Conservation (phyloP, 2,329 filamentous ascomycete genomes). For the Chaetothyriales sp. region DNA sequence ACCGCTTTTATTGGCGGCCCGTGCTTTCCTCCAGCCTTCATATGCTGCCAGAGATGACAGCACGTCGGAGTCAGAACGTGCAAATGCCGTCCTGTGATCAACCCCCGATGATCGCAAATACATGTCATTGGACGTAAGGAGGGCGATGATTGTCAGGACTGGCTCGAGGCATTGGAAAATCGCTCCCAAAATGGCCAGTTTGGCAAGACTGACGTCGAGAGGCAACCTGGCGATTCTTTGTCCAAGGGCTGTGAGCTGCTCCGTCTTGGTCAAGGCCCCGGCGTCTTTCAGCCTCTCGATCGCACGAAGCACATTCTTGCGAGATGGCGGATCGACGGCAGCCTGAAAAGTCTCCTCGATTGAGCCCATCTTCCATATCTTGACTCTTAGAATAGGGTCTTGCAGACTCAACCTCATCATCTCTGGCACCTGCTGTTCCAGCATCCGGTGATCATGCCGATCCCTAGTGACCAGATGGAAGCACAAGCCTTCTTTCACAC, state of each 20-base stretch:
- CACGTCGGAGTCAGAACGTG: conserved; percentile 77
- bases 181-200: conserved; percentile 73
- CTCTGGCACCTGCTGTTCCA: conserved; percentile 88
- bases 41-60: conserved; percentile 93
- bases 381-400: conserved; percentile 87
- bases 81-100: conserved; percentile 62
- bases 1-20: conserved; percentile 53
- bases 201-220: conserved; percentile 86
- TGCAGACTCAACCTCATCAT: conserved; percentile 90
- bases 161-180: conserved; percentile 89
- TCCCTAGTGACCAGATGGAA: conserved; percentile 92
- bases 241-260: conserved; percentile 78
- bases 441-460: conserved; percentile 58
- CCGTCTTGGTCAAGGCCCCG: conserved; percentile 64
- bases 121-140: conserved; percentile 64
- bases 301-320: conserved; percentile 84
- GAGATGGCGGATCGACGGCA: conserved; percentile 77
- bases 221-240: conserved; percentile 77
- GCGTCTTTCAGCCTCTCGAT: conserved; percentile 91
- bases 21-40: conserved; percentile 71
- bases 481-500: conserved; percentile 88
- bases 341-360: conserved; percentile 81
- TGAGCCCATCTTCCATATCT: conserved; percentile 89
- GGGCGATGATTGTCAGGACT: conserved; percentile 79
- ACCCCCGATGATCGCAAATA: conserved; percentile 61